Evolutionary conservation across 1,284 basidiomycete species (phyloP).

Genomic region (Bjerkandera adusta): DNA sequence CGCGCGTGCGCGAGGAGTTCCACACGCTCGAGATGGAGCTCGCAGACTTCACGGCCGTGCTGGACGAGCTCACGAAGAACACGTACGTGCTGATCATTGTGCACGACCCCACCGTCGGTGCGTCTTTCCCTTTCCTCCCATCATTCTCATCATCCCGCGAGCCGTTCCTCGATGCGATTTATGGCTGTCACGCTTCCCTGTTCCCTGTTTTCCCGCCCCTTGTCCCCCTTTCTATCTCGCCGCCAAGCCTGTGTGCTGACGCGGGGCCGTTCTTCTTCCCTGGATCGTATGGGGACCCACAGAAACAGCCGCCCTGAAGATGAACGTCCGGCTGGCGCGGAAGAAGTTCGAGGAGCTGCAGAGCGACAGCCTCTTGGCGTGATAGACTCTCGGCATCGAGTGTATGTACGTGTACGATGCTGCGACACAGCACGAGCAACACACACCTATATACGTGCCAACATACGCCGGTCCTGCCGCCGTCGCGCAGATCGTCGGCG

Average conservation of each 20-base stretch:
- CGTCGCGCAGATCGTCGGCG: too few species aligned
- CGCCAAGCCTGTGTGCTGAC: too few species aligned
- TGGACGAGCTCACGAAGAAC: constrained; percentile 92
- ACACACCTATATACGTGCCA: too few species aligned
- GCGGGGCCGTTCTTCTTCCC: too few species aligned
- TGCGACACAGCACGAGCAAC: too few species aligned
- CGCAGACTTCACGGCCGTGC: constrained; percentile 85
- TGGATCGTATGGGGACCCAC: too few species aligned
- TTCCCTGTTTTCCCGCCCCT: neutral
- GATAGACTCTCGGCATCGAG: too few species aligned
- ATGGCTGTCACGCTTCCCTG: neutral
- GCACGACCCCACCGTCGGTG: constrained; percentile 85
- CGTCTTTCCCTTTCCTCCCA: constrained; percentile 21
- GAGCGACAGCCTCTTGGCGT: constrained; percentile 50
- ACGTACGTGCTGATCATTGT: constrained; percentile 93
- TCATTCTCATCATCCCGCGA: neutral
- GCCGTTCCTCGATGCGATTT: neutral
- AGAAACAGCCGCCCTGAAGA: constrained; percentile 83
- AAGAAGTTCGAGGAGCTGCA: constrained; percentile 84
- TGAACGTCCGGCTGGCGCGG: constrained; percentile 81
- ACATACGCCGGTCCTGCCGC: too few species aligned
- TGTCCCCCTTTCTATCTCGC: too few species aligned
- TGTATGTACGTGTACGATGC: too few species aligned
- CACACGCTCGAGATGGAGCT: constrained; percentile 80
- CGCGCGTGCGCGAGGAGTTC: constrained; percentile 80